Evolutionary conservation across 2,329 filamentous ascomycete genomes (phyloP), one percentile per base, ranked within the genome.

Genomic region (Elsinoe arachidis): DNA sequence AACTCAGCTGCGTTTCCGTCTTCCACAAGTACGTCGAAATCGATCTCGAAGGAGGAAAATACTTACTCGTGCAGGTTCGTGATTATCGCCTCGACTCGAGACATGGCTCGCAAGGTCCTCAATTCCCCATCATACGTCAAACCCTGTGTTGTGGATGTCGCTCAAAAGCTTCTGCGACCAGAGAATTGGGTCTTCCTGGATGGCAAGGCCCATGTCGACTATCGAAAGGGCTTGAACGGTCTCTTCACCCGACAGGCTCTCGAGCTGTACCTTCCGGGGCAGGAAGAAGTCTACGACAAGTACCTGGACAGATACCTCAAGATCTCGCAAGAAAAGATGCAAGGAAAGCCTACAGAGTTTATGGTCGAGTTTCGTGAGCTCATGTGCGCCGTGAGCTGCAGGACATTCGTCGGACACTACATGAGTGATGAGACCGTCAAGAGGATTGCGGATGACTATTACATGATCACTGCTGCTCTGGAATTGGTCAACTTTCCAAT

Each of bases 401-500:
- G 92, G 61, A 96, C 91, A n/a, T 97, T 97, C 70, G 90, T 95
- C 61, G 93, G 93, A 41, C 85, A 96, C 77, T 97, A 97, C 76
- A 92, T 96, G 73, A 85, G 86, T 46, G 88, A 96, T 59, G 87
- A 90, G 70, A 84, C 87, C 51, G 85, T 97, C 67, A 92, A 95
- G 81, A 91, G 88, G 78, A 93, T 97, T 63, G 87, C 92, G 61
- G 87, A 96, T 73, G 91, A 97, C 74, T 99, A 96, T 77, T 97
- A 95, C 74, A 82, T 92, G 63, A 95, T 97, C 70, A 97, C 93
- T 12, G 92, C 88, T 58, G 93, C 93, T 19, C 82, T 97, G 64
- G 93, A 99, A 74, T 82, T 97, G 47, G 93, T 99, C 78, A 97
- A 97, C 78, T 96, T 97, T 78, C 92, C 93, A 59, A 87, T 97